Percentiles rank a stretch among this genome's conserved stretches.
Evolutionary conservation across 164 flowering plant genomes (phyloP).

Genomic region (Tetrastigma voinierianum): DNA sequence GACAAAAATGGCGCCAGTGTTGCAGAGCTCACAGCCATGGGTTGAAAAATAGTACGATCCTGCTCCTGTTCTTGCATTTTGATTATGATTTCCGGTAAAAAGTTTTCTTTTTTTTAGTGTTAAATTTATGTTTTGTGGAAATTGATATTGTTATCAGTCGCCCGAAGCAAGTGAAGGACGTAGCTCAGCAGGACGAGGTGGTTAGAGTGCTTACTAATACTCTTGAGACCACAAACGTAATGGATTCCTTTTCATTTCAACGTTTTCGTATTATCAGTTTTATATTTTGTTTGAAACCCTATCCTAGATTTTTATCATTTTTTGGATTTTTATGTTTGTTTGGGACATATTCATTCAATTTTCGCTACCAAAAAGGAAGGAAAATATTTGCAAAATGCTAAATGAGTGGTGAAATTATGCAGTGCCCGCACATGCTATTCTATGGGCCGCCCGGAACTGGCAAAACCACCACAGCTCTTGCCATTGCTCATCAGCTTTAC

Average conservation of each 20-base stretch:
- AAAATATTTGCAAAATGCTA: too few species aligned
- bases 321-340: neutral
- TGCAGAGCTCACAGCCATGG: constrained; percentile 93
- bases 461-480: constrained; percentile 94
- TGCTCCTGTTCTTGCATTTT: neutral
- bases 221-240: constrained; percentile 77
- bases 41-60: constrained; percentile 86
- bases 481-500: constrained; percentile 85
- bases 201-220: constrained; percentile 93
- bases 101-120: neutral
- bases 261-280: neutral
- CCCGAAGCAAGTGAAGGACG: constrained; percentile 95
- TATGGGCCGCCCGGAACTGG: constrained; percentile 99
- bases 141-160: constrained; percentile 44
- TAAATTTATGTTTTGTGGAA: neutral
- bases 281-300: constrained; percentile 1
- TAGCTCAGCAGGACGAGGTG: constrained; percentile 96
- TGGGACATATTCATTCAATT: neutral
- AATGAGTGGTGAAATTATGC: neutral
- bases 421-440: constrained; percentile 98
- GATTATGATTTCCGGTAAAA: neutral
- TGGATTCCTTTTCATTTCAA: neutral
- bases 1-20: constrained; percentile 67
- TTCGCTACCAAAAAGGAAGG: too few species aligned
- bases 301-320: neutral